Base-by-base conservation (phyloP, 2,329 filamentous ascomycete species). In the Apiospora aurea region DNA sequence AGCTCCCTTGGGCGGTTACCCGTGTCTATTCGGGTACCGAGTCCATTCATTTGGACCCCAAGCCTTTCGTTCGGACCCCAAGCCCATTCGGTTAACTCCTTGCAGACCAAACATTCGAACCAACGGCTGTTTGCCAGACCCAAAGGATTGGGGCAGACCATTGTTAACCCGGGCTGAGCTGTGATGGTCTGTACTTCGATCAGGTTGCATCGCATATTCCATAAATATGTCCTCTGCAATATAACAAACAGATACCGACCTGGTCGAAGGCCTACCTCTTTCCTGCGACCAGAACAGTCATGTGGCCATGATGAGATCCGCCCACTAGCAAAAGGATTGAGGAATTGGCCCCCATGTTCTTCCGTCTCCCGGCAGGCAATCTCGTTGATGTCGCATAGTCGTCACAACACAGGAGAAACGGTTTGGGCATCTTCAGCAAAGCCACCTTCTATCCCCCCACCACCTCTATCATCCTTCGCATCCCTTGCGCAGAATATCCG, bases 351-450 rank as follows among this genome's bases (percentile, higher is more conserved):
- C 57, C 57, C 57, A 64, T 64, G 34, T 64, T 64, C 21, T 24
- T 41, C 57, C 21, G 57, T 64, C 4, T n/a, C 34, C 57, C 57
- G 34, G 57, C 57, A 64, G 57, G 57, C 34, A 64, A 64, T 64
- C 21, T 64, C 4, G 34, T 34, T 41, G 21, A 24, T 34, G 57
- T 64, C 21, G 18, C 53, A 41, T n/a, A 64, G 57, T n/a, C 57
- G 57, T 64, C 57, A 41, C 57, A 64, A 8, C 57, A 41, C 29
- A 41, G 57, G 29, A 38, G 7, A 61, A 38, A 38, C n/a, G 34
- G 34, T 64, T 64, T 11, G 34, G 21, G 10, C 57, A 24, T n/a
- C 57, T 41, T 64, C 57, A 64, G 41, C 57, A 64, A 64, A 41
- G 34, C 57, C 21, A 41, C 34, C 29, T 14, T 41, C 41, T 18